Evolutionary conservation across 2,329 filamentous ascomycete species (phyloP).

Genomic region (Ceratocystis ficicola): DNA sequence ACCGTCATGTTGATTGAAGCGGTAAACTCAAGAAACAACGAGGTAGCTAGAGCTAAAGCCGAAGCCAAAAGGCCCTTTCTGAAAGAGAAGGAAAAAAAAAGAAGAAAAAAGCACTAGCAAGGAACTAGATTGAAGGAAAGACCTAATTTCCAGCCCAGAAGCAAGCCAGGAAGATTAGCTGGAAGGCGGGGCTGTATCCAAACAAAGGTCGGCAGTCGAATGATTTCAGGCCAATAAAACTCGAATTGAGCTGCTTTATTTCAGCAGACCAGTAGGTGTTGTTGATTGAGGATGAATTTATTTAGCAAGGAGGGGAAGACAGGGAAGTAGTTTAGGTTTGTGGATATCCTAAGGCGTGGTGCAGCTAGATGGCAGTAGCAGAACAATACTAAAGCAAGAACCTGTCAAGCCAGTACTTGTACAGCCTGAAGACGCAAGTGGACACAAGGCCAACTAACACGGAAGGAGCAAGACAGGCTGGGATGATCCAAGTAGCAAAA

Average conservation of each 20-base stretch:
- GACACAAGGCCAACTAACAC: not conserved
- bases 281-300: not conserved
- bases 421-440: not conserved
- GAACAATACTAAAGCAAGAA: not conserved
- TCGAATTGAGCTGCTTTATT: not conserved
- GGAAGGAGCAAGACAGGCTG: slow-evolving; percentile 4
- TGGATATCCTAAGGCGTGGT: too few relatives aligned
- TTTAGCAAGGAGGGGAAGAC: not conserved
- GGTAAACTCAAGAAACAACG: not conserved
- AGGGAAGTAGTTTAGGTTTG: not conserved
- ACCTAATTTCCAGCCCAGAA: not conserved
- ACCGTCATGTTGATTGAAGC: slow-evolving; percentile 35
- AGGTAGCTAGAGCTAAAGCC: slow-evolving; percentile 3
- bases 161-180: not conserved
- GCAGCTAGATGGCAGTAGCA: not conserved
- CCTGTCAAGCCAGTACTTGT: not conserved
- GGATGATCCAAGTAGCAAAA: not conserved
- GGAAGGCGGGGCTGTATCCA: not conserved
- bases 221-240: not conserved
- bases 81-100: not conserved
- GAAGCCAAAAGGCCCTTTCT: not conserved
- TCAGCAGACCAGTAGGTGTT: not conserved
- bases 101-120: not conserved
- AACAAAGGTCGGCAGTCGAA: not conserved
- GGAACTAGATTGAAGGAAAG: slow-evolving; percentile 2